These are phyloP conservation scores for Colletotrichum magnum DNA, from an alignment of 2,329 filamentous ascomycete species.

Conservation along the genomic window DNA sequence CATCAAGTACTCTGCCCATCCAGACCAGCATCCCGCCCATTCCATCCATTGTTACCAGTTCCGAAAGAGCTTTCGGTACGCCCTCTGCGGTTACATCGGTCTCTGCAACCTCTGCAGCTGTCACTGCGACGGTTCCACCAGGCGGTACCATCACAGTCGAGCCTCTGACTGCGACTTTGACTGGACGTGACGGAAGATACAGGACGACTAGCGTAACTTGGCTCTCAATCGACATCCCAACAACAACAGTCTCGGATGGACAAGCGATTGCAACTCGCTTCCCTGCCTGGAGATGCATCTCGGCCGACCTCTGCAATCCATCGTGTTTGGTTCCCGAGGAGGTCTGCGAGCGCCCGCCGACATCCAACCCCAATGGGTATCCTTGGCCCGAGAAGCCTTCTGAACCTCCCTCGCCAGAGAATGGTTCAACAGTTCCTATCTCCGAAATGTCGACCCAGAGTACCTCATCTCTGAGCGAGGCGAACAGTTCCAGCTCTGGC, in stretches of 20 bases:
- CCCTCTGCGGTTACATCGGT: not conserved
- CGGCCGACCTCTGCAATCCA: constrained; percentile 16
- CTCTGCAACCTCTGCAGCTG: not conserved
- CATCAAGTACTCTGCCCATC: constrained; percentile 24
- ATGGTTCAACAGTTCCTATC: not conserved
- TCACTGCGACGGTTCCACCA: not conserved
- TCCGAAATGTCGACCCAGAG: not conserved
- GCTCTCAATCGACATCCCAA: constrained; percentile 31
- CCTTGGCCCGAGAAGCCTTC: constrained; percentile 22
- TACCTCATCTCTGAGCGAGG: not conserved
- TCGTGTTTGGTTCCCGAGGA: constrained; percentile 23
- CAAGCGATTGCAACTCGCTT: not conserved
- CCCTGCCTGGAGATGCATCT: constrained; percentile 34
- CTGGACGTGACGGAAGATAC: constrained; percentile 13
- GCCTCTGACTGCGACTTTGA: constrained; percentile 18
- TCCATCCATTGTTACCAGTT: not conserved
- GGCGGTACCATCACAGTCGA: constrained; percentile 19
- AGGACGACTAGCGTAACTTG: constrained; percentile 30
- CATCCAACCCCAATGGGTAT: constrained; percentile 5
- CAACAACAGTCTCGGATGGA: not conserved
- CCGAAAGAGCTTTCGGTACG: not conserved
- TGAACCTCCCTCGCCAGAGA: not conserved
- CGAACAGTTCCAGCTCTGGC: not conserved
- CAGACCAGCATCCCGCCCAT: not conserved
- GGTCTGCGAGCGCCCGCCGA: constrained; percentile 2